Evolutionary conservation across 768 basidiomycete species (phyloP).

Genomic region (Boletus fagicola): DNA sequence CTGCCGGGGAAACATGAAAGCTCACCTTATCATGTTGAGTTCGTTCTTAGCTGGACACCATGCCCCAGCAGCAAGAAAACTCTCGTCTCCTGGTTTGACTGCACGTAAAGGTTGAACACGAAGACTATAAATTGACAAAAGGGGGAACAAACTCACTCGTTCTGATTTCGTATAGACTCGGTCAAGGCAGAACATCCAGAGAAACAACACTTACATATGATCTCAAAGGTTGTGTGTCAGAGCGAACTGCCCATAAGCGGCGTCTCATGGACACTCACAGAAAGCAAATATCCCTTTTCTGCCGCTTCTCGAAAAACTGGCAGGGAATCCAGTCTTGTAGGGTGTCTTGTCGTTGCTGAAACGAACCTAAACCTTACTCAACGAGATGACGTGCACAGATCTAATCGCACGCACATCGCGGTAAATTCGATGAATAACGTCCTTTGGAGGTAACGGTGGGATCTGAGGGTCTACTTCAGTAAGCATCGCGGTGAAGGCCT

Average conservation of each 20-base stretch:
- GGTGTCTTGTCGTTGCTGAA: constrained; percentile 96
- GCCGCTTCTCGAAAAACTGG: constrained; percentile 85
- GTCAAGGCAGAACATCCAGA: background rate
- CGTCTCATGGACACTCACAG: constrained; percentile 49
- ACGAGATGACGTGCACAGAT: background rate
- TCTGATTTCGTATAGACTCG: constrained; percentile 11
- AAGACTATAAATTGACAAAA: background rate
- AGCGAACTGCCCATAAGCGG: background rate
- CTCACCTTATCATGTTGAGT: constrained; percentile 68
- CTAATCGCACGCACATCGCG: constrained; percentile 57
- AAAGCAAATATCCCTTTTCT: constrained; percentile 86
- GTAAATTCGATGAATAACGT: constrained; percentile 90
- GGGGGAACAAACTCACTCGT: constrained; percentile 15
- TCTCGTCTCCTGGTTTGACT: constrained; percentile 69
- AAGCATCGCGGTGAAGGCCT: constrained; percentile 63
- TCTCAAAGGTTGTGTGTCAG: constrained; percentile 22
- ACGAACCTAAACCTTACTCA: constrained; percentile 51
- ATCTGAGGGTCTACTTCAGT: constrained; percentile 77
- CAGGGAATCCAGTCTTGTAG: constrained; percentile 81
- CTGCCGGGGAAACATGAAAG: background rate
- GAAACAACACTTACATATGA: constrained; percentile 15
- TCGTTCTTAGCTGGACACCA: constrained; percentile 83
- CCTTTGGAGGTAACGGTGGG: constrained; percentile 86
- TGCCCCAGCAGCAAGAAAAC: constrained; percentile 72
- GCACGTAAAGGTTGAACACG: constrained; percentile 10